These are phyloP conservation scores for Salix suchowensis DNA, from an alignment of 345 rosid genomes.

Conservation along the genomic window DNA sequence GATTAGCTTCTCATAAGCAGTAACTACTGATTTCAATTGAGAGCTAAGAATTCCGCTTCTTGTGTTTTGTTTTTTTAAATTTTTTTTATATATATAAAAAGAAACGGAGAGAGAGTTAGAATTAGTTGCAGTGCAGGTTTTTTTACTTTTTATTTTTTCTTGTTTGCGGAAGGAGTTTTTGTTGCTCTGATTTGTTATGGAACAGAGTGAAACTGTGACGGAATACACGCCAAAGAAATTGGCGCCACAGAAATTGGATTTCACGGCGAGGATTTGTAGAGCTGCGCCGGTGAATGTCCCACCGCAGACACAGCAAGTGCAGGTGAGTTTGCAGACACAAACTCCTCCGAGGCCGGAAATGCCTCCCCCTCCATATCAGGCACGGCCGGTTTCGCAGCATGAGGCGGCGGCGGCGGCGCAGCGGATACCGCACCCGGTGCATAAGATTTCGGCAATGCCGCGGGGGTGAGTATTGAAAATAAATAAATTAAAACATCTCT, in stretches of 20 bases:
- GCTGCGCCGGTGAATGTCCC: constrained; percentile 16
- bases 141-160: background rate
- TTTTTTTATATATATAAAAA: too few species aligned
- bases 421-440: constrained; percentile 39
- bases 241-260: constrained; percentile 50
- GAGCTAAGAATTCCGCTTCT: too few species aligned
- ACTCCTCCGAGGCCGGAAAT: constrained; percentile 13
- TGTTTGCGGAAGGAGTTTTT: background rate
- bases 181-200: constrained; percentile 26
- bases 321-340: background rate
- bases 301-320: constrained; percentile 6
- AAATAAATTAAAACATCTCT: background rate
- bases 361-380: constrained; percentile 21
- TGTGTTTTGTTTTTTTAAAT: too few species aligned
- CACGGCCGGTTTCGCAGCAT: constrained; percentile 28
- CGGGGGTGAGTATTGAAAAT: constrained; percentile 23
- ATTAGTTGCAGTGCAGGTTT: background rate
- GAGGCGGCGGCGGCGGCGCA: constrained; percentile 12
- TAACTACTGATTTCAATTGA: too few species aligned
- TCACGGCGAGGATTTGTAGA: constrained; percentile 26
- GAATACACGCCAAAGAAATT: constrained; percentile 39
- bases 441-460: constrained; percentile 30
- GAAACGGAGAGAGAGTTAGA: background rate
- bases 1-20: background rate
- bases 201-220: constrained; percentile 38